Base-by-base conservation (phyloP, 129 eudicot species). In the Artemisia argyi region DNA sequence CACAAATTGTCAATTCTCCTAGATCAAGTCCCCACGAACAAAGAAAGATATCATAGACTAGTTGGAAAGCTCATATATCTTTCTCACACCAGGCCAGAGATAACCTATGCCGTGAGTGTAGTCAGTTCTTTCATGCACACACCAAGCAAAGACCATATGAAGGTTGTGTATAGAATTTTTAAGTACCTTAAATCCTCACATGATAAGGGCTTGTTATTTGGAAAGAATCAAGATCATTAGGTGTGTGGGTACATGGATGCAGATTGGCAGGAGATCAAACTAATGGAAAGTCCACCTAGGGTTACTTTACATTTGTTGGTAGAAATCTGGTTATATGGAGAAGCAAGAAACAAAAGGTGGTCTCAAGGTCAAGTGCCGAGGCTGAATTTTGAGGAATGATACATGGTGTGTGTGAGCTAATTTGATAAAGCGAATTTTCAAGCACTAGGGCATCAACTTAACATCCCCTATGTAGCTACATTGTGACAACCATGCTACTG, bases 271-370 rank as follows among this genome's bases (percentile, higher is more conserved):
- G 42, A 32, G 42, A 32, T 32, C 42, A 7, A 32, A 1, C 7
- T 0, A 7, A 32, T 32, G 42, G 42, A 32, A 32, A 32, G 42
- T 32, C 42, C 42, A 32, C 42, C 0, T 32, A 7, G 2, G 7
- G 42, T 3, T 32, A 4, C 2, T 32, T 32, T 32, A 32, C 42
- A 32, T 32, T 51, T 10, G 56, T 51, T 10, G 18, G 56, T 3
- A n/a, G 56, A 12, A 51, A 51, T n/a, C 0, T 51, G 2, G 56
- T 51, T n/a, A 51, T 19, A 15, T 51, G 39, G 64, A 58, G 64
- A 58, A 22, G 64, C 7, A 22, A 58, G 64, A 58, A 58, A 2
- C 64, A 58, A 22, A 58, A 58, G 64, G 64, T 58, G 4, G 64
- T 58, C 5, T 18, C 64, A 20, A 12, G 64, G 19, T 22, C 64